Evolutionary conservation across 2,329 filamentous ascomycete genomes (phyloP).

Genomic region (Nemania abortiva): DNA sequence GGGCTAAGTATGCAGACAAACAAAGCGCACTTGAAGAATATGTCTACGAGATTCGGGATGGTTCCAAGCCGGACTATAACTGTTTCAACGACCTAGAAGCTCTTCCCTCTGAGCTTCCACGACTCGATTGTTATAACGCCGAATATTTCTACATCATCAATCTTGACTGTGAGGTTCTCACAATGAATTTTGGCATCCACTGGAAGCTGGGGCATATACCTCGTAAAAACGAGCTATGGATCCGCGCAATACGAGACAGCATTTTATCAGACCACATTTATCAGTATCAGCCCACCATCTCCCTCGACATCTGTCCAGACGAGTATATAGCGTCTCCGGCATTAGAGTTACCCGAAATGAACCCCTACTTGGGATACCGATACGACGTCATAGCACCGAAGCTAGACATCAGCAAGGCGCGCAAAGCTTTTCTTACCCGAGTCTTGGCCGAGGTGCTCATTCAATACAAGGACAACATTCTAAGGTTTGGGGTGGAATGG

Average conservation of each 20-base stretch:
- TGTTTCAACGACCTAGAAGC: neutral
- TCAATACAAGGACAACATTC: neutral
- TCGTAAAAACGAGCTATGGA: neutral
- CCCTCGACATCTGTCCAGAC: neutral
- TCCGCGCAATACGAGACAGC: too few relatives aligned
- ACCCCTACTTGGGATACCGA: neutral
- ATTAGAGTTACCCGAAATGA: constrained; percentile 1
- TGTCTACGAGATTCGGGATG: constrained; percentile 20
- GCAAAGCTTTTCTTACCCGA: constrained; percentile 5
- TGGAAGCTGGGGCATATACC: constrained; percentile 20
- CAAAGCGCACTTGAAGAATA: neutral
- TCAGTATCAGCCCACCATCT: neutral
- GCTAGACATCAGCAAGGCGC: neutral
- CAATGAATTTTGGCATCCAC: constrained; percentile 10
- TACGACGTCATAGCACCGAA: neutral
- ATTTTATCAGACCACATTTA: too few relatives aligned
- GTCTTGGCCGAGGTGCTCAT: neutral
- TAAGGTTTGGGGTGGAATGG: constrained; percentile 13
- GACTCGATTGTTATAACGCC: neutral
- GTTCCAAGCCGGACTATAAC: neutral
- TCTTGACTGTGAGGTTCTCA: constrained; percentile 23
- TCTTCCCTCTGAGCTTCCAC: constrained; percentile 20
- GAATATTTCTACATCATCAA: constrained; percentile 21
- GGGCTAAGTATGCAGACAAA: constrained; percentile 13
- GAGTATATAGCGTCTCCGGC: constrained; percentile 11